Evolutionary conservation across 2,329 filamentous ascomycete species (phyloP), one percentile per base, ranked within the genome.

Genomic region (Fusarium humuli): DNA sequence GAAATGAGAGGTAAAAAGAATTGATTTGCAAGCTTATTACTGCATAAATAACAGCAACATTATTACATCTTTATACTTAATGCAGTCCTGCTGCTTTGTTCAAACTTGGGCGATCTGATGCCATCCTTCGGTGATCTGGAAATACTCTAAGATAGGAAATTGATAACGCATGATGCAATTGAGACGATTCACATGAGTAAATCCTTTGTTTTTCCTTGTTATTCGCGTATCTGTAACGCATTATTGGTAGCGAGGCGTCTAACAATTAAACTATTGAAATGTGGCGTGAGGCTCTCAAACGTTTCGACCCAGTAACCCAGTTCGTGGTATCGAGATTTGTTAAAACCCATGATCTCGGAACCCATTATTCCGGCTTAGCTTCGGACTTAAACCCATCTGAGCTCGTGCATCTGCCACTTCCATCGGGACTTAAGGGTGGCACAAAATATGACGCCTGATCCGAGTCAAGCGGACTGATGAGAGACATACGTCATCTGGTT

Each of bases 1-100:
- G 10, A n/a, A n/a, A 37, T 37, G 8, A 18, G 18, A 11, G 16
- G 2, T 12, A n/a, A 18, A 22, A 13, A 42, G 3, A 23, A 23
- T 3, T 27, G 20, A 18, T 18, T 5, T 25, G 22, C 7, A 7
- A 18, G 16, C 14, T 45, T 11, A 16, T 16, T 3, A 0, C 1
- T n/a, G 6, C 3, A 12, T 6, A 10, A 7, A 37, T 37, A 12
- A n/a, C 2, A n/a, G 18, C 34, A n/a, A 37, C 11, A 7, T n/a
- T 7, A 10, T n/a, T n/a, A 37, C 34, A 37, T 37, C 34, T 37
- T 37, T 37, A n/a, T 37, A 37, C 5, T 37, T n/a, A n/a, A 11
- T 37, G 6, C 18, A n/a, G 6, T 37, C 18, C 11, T n/a, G 18
- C 34, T 37, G 34, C 34, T 37, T n/a, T 37, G 18, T n/a, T 6